phyloP scores from a whole-genome alignment of 2,329 filamentous ascomycete species.

The Alternaria triticina region DNA sequence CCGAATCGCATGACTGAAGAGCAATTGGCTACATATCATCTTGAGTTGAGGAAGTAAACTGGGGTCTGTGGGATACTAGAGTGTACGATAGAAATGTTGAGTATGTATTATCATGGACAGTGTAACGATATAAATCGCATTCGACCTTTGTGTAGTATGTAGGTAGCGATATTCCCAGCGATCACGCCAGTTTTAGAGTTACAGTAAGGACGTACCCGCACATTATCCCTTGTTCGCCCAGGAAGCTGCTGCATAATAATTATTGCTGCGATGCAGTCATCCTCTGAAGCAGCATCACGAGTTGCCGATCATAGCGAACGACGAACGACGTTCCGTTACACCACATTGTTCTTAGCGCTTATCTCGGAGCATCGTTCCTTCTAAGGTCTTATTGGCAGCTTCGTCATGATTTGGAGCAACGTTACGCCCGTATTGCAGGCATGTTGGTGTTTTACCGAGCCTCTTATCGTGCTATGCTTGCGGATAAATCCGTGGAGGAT shows the following conservation, averaged over 20 bases:
- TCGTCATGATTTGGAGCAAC: neutral
- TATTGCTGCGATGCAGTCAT: neutral
- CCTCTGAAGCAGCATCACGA: neutral
- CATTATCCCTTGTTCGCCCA: neutral
- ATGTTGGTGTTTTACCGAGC: neutral
- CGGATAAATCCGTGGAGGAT: neutral
- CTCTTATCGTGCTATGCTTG: neutral
- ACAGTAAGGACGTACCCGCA: too few relatives aligned
- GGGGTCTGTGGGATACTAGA: neutral
- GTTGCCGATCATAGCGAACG: neutral
- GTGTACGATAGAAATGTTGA: neutral
- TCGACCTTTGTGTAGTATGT: too few relatives aligned
- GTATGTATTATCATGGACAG: neutral
- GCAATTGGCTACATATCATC: conserved; percentile 65
- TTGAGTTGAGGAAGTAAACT: conserved; percentile 42
- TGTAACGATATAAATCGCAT: neutral
- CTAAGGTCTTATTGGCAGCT: neutral
- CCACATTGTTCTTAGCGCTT: neutral
- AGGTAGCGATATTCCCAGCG: too few relatives aligned
- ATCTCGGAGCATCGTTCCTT: neutral
- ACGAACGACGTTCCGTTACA: neutral
- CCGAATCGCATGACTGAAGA: conserved; percentile 72
- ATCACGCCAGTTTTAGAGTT: too few relatives aligned
- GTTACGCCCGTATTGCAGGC: neutral
- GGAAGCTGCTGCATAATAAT: neutral